Percentiles rank a stretch among this genome's conserved stretches.
Evolutionary conservation across 805 yeast species (phyloP).

Genomic region (Sugiyamaella americana): DNA sequence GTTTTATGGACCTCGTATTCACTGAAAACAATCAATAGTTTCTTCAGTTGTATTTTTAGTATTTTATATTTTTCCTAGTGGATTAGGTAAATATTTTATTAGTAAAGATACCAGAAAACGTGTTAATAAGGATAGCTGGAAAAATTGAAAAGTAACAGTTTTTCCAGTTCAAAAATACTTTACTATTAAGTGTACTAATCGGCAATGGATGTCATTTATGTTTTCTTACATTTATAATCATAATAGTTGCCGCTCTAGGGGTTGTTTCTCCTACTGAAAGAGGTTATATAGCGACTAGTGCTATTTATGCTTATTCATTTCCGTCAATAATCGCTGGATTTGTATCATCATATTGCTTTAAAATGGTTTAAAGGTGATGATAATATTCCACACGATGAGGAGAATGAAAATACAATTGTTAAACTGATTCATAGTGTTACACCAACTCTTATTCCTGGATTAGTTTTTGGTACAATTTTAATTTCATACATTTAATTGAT

Average conservation of each 20-base stretch:
- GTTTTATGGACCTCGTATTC: not conserved
- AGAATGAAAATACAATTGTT: not conserved
- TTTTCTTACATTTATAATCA: not conserved
- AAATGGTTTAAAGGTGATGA: not conserved
- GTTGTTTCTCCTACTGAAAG: not conserved
- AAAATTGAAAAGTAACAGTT: not conserved
- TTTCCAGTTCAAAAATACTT: not conserved
- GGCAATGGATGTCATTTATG: not conserved
- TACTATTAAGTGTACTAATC: not conserved
- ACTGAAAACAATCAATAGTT: not conserved
- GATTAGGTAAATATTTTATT: not conserved
- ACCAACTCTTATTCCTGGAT: not conserved
- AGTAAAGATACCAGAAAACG: not conserved
- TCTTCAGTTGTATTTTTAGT: not conserved
- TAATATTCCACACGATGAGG: not conserved
- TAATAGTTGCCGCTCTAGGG: not conserved
- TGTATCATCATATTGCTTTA: not conserved
- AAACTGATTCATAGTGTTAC: not conserved
- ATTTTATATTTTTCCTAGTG: not conserved
- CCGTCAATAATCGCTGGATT: not conserved
- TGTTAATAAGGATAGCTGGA: not conserved
- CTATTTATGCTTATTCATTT: not conserved
- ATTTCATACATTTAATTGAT: too few species aligned
- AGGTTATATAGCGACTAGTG: not conserved
- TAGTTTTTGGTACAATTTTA: not conserved